Percentiles rank a stretch among this genome's conserved stretches.
These are phyloP conservation scores for Geotrichum siamense DNA, from an alignment of 1,139 yeast genomes.

Conservation along the genomic window DNA sequence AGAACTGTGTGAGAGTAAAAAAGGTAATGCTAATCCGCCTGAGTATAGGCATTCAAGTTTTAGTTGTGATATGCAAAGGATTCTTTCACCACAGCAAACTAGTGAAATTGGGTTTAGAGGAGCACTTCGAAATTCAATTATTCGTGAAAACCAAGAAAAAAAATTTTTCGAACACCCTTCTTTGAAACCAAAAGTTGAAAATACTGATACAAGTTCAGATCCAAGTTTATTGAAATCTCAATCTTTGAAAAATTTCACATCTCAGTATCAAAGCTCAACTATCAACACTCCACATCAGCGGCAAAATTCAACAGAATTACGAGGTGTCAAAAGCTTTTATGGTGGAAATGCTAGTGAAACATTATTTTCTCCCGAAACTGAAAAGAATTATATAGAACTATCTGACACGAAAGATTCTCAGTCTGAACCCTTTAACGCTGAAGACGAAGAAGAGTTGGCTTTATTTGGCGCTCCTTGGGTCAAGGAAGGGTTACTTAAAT, in stretches of 20 bases:
- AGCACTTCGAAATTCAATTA: conserved; percentile 29
- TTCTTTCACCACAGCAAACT: background rate
- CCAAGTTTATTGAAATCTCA: no score
- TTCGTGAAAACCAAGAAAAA: conserved; percentile 27
- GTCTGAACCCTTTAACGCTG: background rate
- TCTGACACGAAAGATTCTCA: background rate
- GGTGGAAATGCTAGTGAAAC: background rate
- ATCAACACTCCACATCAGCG: no score
- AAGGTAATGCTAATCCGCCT: no score
- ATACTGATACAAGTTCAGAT: no score
- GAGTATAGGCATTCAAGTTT: no score
- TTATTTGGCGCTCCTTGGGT: conserved; percentile 71
- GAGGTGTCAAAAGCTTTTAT: conserved; percentile 5
- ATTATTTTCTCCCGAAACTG: background rate
- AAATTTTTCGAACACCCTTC: background rate
- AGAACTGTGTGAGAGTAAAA: background rate
- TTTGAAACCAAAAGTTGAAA: no score
- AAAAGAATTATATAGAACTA: no score
- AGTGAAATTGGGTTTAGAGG: conserved; percentile 31
- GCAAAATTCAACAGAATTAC: background rate
- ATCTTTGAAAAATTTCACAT: no score
- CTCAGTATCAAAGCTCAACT: no score
- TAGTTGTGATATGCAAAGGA: no score
- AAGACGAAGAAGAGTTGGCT: conserved; percentile 48
- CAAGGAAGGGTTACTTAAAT: conserved; percentile 63